Conservation (phyloP, 257 asterid genomes). For the Nicotiana noctiflora region DNA sequence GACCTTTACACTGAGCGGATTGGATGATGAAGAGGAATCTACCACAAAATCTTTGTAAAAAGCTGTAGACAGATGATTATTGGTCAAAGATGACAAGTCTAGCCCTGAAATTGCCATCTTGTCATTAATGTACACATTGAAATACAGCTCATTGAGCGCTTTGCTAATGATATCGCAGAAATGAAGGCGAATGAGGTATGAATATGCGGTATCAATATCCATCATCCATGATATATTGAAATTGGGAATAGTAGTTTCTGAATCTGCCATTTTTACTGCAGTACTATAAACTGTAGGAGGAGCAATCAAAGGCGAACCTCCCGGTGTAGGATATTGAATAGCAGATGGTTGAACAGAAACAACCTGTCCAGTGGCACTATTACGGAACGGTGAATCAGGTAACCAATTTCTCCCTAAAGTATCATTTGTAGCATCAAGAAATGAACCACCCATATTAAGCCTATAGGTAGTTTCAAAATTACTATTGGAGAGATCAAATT, state of each 20-base stretch:
- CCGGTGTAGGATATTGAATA: slow-evolving; percentile 54
- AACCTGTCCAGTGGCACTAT: slow-evolving; percentile 28
- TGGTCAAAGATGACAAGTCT: slow-evolving; percentile 29
- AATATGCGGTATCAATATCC: slow-evolving; percentile 48
- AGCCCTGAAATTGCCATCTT: slow-evolving; percentile 44
- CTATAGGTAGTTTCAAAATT: slow-evolving; percentile 36
- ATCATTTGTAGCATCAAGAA: slow-evolving; percentile 26
- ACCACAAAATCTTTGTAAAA: slow-evolving; percentile 37
- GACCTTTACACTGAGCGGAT: slow-evolving; percentile 28
- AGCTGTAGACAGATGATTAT: slow-evolving; percentile 20
- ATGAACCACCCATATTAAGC: slow-evolving; percentile 48
- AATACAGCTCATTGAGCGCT: slow-evolving; percentile 63
- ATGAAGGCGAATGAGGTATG: slow-evolving; percentile 75
- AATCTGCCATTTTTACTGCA: slow-evolving; percentile 67
- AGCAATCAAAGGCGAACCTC: slow-evolving; percentile 72
- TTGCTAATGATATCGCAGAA: slow-evolving; percentile 84
- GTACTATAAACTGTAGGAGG: slow-evolving; percentile 76
- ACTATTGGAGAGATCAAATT: slow-evolving; percentile 25
- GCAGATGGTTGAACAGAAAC: slow-evolving; percentile 42
- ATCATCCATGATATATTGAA: slow-evolving; percentile 78
- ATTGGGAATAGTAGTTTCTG: slow-evolving; percentile 48
- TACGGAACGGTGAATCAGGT: slow-evolving; percentile 46
- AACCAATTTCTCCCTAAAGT: slow-evolving; percentile 42
- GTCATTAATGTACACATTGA: slow-evolving; percentile 74
- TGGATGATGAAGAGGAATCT: slow-evolving; percentile 24